Base-by-base conservation (phyloP, 192 early-diverging fungal genomes). In the Backusella circina region DNA sequence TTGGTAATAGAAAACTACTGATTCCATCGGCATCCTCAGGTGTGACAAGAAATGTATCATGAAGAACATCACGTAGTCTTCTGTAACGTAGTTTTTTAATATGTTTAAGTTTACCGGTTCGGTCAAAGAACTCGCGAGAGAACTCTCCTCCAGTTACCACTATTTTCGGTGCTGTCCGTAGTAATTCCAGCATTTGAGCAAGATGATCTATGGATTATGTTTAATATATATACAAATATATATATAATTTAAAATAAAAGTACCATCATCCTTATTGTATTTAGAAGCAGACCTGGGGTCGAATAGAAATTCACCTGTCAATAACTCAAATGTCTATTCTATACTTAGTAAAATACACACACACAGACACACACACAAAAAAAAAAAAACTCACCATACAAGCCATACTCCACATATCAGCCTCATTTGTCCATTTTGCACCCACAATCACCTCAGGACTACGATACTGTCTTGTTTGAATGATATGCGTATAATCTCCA, bases 391-490 rank as follows among this genome's bases (percentile, higher is more conserved):
- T 41, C 54, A 95, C 84, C 85, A 97, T 90, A 82, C 96, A 97
- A 13, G 93, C 97, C 31, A 96, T 84, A 72, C 92, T 94, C 97
- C 97, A 98, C 35, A 96, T 89, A 78, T 98, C 97, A 6, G 95
- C 92, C 39, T 88, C 90, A 4, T 90, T 73, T 44, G 93, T 93
- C 91, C 96, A 98, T 61, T 89, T 88, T 35, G 90, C 85, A 3
- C 97, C 97, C 15, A 98, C 84, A 74, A 97, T 95, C 13, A 95
- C 97, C 79, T 98, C 97, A 32, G 97, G 97, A 28, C 92, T 93
- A 61, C 97, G 93, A 76, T 98, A 98, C 79, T 98, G 97, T 65
- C 97, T 91, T 57, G 97, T 98, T 85, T 98, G 97, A 73, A 98
- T 97, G 75, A 97, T 94, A 51, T 93, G 92, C 1, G 95, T 96